These are phyloP conservation scores for Physcomitrellopsis africana DNA, from an alignment of 225 moss, liverwort and hornwort genomes.

Conservation along the genomic window DNA sequence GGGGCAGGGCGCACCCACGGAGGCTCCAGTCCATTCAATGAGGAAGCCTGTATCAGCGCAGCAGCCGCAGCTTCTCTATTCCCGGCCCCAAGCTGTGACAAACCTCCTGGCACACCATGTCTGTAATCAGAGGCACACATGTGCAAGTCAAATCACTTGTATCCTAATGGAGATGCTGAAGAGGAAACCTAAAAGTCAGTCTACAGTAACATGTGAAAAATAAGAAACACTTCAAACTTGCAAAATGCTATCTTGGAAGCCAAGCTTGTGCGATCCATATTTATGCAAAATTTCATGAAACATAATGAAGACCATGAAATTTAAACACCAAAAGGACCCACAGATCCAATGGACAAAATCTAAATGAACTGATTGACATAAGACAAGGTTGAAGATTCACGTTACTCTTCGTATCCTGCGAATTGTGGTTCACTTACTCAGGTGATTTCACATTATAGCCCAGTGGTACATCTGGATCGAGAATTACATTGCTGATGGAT, in stretches of 20 bases:
- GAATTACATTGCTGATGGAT: conserved; percentile 55
- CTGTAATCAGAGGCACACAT: conserved; percentile 55
- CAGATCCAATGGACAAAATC: not conserved
- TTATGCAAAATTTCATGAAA: conserved; percentile 1
- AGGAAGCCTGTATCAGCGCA: conserved; percentile 63
- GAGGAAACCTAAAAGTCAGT: conserved; percentile 8
- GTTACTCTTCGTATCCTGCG: not conserved
- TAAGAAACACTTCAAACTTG: conserved; percentile 5
- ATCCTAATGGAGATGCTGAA: conserved; percentile 13
- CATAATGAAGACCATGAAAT: not conserved
- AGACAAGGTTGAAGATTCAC: not conserved
- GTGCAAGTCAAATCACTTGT: conserved; percentile 23
- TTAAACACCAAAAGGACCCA: not conserved
- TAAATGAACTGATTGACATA: not conserved
- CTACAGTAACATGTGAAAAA: conserved; percentile 2
- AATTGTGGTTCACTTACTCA: conserved; percentile 51
- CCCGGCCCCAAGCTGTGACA: conserved; percentile 66
- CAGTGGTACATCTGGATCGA: conserved; percentile 80
- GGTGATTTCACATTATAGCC: conserved; percentile 75
- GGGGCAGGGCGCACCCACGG: conserved; percentile 86
- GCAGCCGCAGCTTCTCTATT: conserved; percentile 82
- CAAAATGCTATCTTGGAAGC: conserved; percentile 10
- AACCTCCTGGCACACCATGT: conserved; percentile 76
- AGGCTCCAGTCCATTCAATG: conserved; percentile 77
- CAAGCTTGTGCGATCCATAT: not conserved